These are phyloP conservation scores for Quercus ilex DNA, from an alignment of 306 rosid genomes.

Conservation along the genomic window DNA sequence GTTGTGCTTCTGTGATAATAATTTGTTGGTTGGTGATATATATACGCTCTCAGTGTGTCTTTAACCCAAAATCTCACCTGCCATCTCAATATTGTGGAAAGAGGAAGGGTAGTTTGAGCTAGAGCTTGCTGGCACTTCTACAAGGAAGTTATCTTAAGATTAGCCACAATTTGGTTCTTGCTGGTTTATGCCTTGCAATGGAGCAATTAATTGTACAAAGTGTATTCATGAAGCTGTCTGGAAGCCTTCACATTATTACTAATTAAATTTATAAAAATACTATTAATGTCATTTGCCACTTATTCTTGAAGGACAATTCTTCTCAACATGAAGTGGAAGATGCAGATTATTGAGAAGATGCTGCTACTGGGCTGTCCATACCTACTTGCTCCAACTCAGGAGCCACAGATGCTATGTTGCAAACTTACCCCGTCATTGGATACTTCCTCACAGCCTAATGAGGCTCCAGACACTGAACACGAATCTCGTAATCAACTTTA, in stretches of 20 bases:
- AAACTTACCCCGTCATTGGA: neutral
- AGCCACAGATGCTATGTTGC: neutral
- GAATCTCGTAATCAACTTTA: conserved; percentile 1
- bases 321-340: neutral
- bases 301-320: neutral
- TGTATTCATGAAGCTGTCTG: neutral
- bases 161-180: neutral
- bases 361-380: neutral
- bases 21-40: no score
- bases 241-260: neutral
- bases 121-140: no score
- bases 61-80: no score
- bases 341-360: neutral
- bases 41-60: no score
- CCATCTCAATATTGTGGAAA: no score
- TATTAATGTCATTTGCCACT: neutral
- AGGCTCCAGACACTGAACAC: neutral
- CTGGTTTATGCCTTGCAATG: neutral
- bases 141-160: neutral
- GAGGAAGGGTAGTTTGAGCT: no score
- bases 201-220: neutral
- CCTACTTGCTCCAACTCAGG: conserved; percentile 2
- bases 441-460: neutral
- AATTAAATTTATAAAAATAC: neutral
- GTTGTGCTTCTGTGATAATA: neutral